Evolutionary conservation across 116 monocot genomes (phyloP).

Genomic region (Cymodocea nodosa): DNA sequence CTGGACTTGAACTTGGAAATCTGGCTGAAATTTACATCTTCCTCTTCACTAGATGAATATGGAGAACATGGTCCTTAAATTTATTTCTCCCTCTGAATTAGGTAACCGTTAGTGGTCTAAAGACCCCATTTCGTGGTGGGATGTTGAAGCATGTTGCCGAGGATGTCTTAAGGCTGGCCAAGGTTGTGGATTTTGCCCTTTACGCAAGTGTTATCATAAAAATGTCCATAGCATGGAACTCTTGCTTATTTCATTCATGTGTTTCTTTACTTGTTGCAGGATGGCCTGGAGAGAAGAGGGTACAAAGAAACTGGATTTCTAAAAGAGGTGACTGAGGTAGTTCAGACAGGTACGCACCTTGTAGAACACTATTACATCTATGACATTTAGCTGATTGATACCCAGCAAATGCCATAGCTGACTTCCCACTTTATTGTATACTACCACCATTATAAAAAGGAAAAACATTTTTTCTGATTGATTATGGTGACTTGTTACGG

Average conservation of each 20-base stretch:
- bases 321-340: slow-evolving; percentile 73
- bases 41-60: not conserved
- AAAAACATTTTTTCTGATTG: not conserved
- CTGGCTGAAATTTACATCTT: not conserved
- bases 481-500: too few relatives aligned
- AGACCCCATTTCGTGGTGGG: slow-evolving; percentile 87
- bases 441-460: not conserved
- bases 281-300: slow-evolving; percentile 91
- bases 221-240: not conserved
- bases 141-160: slow-evolving; percentile 75
- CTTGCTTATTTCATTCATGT: not conserved
- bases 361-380: not conserved
- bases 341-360: slow-evolving; percentile 46
- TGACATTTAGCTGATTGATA: not conserved
- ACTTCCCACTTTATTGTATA: not conserved
- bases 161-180: slow-evolving; percentile 65
- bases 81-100: slow-evolving; percentile 8
- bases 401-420: too few relatives aligned
- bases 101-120: slow-evolving; percentile 89
- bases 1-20: not conserved
- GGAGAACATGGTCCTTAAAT: not conserved
- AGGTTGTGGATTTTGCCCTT: slow-evolving; percentile 25
- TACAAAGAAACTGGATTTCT: slow-evolving; percentile 92
- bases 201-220: not conserved
- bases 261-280: slow-evolving; percentile 23